Evolutionary conservation across 73 alveolate genomes (phyloP).

Genomic region (Paramecium caudatum): DNA sequence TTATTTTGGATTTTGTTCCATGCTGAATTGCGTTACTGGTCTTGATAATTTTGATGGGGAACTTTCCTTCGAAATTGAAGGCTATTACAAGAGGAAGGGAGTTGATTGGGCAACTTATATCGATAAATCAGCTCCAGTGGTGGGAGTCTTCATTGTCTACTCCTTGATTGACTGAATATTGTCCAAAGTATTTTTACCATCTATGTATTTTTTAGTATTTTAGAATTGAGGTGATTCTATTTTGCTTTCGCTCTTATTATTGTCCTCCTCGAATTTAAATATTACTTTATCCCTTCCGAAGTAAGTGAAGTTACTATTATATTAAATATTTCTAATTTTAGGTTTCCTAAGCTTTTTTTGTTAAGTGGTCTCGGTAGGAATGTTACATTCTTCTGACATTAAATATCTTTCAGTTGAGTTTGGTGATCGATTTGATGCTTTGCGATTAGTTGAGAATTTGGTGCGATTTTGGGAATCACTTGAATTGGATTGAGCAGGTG

Average conservation of each 20-base stretch:
- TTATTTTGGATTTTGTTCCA: background rate
- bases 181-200: background rate
- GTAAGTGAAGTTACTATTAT: background rate
- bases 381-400: conserved; percentile 37
- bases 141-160: background rate
- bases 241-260: background rate
- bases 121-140: background rate
- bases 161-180: conserved; percentile 22
- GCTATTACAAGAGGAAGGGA: background rate
- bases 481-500: conserved; percentile 34
- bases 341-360: background rate
- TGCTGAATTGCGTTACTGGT: conserved; percentile 28
- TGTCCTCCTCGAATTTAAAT: background rate
- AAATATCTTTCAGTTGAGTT: conserved; percentile 57
- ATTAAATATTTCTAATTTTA: background rate
- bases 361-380: background rate
- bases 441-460: conserved; percentile 47
- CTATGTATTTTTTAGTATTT: background rate
- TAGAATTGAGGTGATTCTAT: background rate
- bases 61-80: conserved; percentile 28
- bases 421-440: conserved; percentile 21
- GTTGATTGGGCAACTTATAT: background rate
- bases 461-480: conserved; percentile 23
- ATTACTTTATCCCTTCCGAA: background rate
- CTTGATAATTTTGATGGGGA: conserved; percentile 37